phyloP scores from a whole-genome alignment of 805 yeast genomes.

The Yamadazyma paraphyllophila region DNA sequence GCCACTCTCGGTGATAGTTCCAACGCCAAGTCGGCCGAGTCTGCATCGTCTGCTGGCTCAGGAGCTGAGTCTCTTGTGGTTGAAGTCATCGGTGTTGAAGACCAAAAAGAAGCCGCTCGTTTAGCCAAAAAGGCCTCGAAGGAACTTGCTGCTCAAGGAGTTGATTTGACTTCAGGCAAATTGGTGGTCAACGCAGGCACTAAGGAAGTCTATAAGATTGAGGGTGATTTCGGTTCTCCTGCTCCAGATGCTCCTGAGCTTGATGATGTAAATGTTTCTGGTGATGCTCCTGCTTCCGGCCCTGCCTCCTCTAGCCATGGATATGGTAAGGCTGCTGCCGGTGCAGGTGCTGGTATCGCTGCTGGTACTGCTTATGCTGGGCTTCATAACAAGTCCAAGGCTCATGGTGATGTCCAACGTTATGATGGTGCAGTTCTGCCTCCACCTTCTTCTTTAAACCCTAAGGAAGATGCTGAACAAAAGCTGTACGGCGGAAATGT shows the following conservation, averaged over 20 bases:
- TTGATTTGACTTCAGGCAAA: conserved; percentile 32
- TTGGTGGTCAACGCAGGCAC: conserved; percentile 33
- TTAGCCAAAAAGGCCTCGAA: conserved; percentile 32
- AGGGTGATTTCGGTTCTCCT: conserved; percentile 7
- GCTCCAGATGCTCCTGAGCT: conserved; percentile 1
- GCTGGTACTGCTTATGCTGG: conserved; percentile 11
- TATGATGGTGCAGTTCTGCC: conserved; percentile 6
- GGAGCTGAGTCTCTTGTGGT: conserved; percentile 14
- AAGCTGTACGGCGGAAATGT: conserved; percentile 10
- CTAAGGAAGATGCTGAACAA: conserved; percentile 4
- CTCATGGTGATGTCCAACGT: conserved; percentile 1
- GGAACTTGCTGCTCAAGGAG: conserved; percentile 29
- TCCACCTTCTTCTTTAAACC: conserved; percentile 4
- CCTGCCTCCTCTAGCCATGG: no score
- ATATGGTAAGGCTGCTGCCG: conserved; percentile 18
- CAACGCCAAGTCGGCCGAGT: not conserved
- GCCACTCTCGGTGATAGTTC: not conserved
- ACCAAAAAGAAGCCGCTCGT: conserved; percentile 26
- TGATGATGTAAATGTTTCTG: conserved; percentile 1
- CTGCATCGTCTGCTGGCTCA: not conserved
- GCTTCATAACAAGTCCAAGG: conserved; percentile 2
- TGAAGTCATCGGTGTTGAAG: conserved; percentile 36
- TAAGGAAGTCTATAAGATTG: conserved; percentile 29
- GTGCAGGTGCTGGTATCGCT: conserved; percentile 21
- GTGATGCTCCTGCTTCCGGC: conserved; percentile 3